A percentile compares a stretch with the other conserved stretches of the same genome.
Evolutionary conservation across 768 basidiomycete species (phyloP).

Genomic region (Xerocomus potaroensis): DNA sequence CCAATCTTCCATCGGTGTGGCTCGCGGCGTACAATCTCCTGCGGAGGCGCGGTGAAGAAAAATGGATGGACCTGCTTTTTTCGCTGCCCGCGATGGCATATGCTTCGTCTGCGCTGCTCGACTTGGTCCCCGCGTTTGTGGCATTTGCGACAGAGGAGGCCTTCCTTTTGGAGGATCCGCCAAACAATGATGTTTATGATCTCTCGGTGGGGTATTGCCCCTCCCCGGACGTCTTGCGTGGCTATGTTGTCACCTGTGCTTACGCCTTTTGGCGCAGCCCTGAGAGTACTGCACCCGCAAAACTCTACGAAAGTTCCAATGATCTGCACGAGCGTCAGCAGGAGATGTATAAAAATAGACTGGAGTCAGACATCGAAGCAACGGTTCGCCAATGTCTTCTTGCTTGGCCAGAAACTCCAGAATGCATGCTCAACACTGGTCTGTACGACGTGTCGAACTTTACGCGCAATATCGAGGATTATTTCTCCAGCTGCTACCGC

Average conservation of each 20-base stretch:
- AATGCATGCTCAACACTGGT: not conserved
- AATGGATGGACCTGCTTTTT: conserved; percentile 20
- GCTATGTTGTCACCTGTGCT: not conserved
- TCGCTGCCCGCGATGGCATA: conserved; percentile 30
- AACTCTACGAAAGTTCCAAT: not conserved
- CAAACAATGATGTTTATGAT: not conserved
- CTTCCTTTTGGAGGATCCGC: conserved; percentile 4
- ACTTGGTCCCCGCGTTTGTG: conserved; percentile 27
- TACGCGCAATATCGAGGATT: not conserved
- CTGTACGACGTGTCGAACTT: conserved; percentile 3
- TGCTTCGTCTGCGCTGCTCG: conserved; percentile 7
- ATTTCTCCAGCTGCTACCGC: conserved; percentile 15
- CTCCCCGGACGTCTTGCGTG: not conserved
- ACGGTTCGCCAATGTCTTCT: not conserved
- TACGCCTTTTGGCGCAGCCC: conserved; percentile 1
- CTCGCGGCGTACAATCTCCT: conserved; percentile 25
- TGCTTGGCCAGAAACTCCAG: conserved; percentile 14
- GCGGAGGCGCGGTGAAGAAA: conserved; percentile 1
- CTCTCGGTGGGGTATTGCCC: conserved; percentile 9
- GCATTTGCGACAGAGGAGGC: conserved; percentile 23
- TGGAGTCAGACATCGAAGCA: not conserved
- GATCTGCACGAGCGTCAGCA: not conserved
- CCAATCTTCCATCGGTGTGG: conserved; percentile 20
- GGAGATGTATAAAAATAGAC: not conserved
- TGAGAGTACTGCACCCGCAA: conserved; percentile 3